phyloP scores from a whole-genome alignment of 495 filamentous ascomycete species.

The Podospora anserina region DNA sequence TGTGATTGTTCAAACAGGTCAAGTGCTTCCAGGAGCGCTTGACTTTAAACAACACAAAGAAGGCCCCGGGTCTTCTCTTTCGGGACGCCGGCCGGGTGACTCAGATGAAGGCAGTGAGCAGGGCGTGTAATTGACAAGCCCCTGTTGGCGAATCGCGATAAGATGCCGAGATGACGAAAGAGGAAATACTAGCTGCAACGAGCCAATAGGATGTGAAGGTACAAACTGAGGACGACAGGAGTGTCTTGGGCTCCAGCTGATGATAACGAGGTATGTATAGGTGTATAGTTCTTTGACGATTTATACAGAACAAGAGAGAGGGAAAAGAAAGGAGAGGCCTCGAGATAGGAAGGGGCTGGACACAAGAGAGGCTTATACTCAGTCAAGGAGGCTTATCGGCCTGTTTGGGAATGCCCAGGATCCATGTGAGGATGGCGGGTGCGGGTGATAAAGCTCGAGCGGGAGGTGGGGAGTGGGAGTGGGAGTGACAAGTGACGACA shows the following conservation, averaged over 20 bases:
- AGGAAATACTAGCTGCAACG: constrained; percentile 9
- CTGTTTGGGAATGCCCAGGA: constrained; percentile 11
- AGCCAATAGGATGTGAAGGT: neutral
- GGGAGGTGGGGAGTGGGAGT: constrained; percentile 12
- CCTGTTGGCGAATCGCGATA: constrained; percentile 15
- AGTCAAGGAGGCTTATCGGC: constrained; percentile 17
- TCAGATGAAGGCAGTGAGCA: constrained; percentile 14
- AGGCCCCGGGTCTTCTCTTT: neutral
- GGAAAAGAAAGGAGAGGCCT: constrained; percentile 6
- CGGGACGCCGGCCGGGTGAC: constrained; percentile 20
- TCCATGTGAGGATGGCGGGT: constrained; percentile 1
- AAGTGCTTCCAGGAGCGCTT: neutral
- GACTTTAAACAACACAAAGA: constrained; percentile 1
- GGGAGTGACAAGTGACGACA: constrained; percentile 17
- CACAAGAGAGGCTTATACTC: constrained; percentile 9
- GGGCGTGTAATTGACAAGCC: neutral
- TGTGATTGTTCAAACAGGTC: neutral
- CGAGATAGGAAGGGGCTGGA: neutral
- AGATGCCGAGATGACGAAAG: constrained; percentile 17
- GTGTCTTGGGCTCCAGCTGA: neutral
- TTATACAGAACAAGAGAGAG: constrained; percentile 2
- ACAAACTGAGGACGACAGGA: neutral
- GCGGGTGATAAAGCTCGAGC: constrained; percentile 12
- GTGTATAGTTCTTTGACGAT: neutral
- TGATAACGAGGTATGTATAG: neutral